Conservation (phyloP, 345 rosid species). For the Populus nigra region DNA sequence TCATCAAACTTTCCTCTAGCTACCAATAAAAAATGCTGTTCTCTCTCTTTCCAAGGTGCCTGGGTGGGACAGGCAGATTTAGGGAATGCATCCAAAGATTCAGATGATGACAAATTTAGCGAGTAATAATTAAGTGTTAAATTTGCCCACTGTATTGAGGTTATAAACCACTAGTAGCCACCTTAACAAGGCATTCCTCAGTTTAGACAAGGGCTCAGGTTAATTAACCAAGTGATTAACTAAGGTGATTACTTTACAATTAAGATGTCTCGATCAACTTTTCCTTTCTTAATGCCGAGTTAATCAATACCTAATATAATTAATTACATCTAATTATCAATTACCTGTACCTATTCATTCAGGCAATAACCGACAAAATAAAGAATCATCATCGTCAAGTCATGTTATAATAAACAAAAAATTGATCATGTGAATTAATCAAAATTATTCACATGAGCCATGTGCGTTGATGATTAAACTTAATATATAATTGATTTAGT, state of each 20-base stretch:
- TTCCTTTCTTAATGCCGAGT: not conserved
- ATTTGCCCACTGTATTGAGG: conserved; percentile 28
- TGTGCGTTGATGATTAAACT: conserved; percentile 11
- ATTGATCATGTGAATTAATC: not conserved
- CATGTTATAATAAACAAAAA: not conserved
- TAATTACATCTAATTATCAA: too few species aligned
- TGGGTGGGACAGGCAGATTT: conserved; percentile 6
- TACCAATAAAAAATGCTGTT: not conserved
- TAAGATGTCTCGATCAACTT: conserved; percentile 4
- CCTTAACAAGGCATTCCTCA: conserved; percentile 7
- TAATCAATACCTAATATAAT: not conserved
- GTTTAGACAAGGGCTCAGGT: conserved; percentile 3
- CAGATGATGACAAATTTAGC: not conserved
- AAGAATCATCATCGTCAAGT: not conserved
- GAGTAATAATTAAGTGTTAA: conserved; percentile 10
- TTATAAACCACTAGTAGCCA: conserved; percentile 19
- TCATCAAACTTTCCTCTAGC: not conserved
- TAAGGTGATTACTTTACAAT: not conserved
- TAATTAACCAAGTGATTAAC: conserved; percentile 2
- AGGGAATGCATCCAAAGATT: not conserved
- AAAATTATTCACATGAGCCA: not conserved
- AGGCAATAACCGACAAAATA: not conserved
- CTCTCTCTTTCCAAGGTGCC: not conserved
- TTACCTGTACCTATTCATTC: not conserved
- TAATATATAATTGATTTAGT: not conserved